Base-by-base conservation (phyloP, 768 basidiomycete species). In the Galerina marginata region DNA sequence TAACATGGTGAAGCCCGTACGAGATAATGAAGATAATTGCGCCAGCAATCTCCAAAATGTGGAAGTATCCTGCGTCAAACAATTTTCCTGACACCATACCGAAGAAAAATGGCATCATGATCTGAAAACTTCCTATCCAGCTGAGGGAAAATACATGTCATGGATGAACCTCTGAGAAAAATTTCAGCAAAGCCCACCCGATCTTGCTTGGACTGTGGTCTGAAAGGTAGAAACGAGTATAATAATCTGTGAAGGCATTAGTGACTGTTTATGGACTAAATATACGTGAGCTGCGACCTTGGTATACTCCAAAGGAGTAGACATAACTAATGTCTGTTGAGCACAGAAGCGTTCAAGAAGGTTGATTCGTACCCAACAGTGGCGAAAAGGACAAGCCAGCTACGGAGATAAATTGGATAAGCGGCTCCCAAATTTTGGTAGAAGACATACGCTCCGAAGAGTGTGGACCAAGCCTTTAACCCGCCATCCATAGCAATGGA, bases 371-470 rank as follows among this genome's bases (percentile, higher is more conserved):
- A 77, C 72, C 81, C 80, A 54, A 79, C 75, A 0, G 79, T 78
- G 56, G 75, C 75, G 52, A 80, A 80, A 55, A 77, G 66, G 10
- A 76, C 67, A 42, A 78, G 65, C 75, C 76, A 79, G 6, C 76
- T 78, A 47, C 6, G n/a, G 2, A n/a, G 26, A 36, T 23, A 40
- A 11, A 37, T 54, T 14, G 9, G 25, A 15, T 47, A 5, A 54
- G 37, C 20, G 6, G 50, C 4, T 20, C 9, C 10, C 10, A n/a
- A 10, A 9, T 36, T 6, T 59, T 29, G 40, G n/a, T n/a, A 16
- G 61, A 14, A 16, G 46, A n/a, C n/a, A n/a, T 65, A 81, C 80
- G 74, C 75, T 54, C 79, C 81, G 4, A 68, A 54, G 39, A 82
- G 69, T 2, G 77, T 79, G 49, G 75, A 58, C 79, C 80, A 81